Evolutionary conservation across 2,329 filamentous ascomycete species (phyloP).

Genomic region (Pseudogymnoascus sp.): DNA sequence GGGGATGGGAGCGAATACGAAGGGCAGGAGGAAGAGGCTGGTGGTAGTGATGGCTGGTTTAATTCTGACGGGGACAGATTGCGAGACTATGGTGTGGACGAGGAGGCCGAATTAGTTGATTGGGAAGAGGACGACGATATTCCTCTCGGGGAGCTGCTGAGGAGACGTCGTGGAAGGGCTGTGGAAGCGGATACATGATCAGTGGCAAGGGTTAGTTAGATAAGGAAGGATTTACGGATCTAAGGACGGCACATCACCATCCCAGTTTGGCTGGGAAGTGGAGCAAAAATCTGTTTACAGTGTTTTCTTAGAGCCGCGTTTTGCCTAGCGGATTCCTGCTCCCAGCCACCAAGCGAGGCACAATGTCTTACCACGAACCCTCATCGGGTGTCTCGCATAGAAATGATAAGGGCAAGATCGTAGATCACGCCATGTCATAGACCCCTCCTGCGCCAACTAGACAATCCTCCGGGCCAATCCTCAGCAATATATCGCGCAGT

Average conservation of each 20-base stretch:
- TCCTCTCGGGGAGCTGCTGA: conserved; percentile 59
- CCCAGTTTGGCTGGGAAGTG: neutral
- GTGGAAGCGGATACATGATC: neutral
- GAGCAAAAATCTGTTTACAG: neutral
- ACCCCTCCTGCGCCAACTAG: neutral
- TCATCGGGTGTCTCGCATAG: neutral
- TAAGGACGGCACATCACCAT: neutral
- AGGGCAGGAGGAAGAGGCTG: conserved; percentile 23
- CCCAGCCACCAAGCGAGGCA: neutral
- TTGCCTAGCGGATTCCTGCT: neutral
- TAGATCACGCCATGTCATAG: neutral
- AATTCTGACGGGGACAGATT: conserved; percentile 69
- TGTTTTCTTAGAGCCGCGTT: neutral
- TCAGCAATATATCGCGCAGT: neutral
- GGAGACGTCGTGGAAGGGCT: conserved; percentile 36
- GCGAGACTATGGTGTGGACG: conserved; percentile 71
- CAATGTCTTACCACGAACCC: neutral
- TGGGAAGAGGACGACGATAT: conserved; percentile 51
- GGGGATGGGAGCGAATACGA: conserved; percentile 24
- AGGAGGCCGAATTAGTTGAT: conserved; percentile 51
- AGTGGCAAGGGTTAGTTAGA: neutral
- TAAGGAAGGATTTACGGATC: neutral
- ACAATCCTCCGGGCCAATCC: neutral
- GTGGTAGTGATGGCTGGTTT: conserved; percentile 54
- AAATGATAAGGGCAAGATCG: neutral